Percentiles rank a stretch among this genome's conserved stretches.
Evolutionary conservation across 345 rosid species (phyloP).

Genomic region (Triadica sebifera): DNA sequence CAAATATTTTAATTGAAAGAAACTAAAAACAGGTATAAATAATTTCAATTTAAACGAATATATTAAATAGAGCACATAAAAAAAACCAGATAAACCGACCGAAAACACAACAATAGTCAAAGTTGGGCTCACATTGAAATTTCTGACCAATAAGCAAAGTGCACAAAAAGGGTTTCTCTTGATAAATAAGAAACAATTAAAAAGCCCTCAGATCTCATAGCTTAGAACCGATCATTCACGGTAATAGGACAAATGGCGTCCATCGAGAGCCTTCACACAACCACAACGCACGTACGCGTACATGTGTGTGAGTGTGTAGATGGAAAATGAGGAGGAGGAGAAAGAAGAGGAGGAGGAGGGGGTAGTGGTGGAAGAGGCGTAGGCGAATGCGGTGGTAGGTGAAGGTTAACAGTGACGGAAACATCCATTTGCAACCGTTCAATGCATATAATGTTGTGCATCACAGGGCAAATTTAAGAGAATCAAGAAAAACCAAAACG

Average conservation of each 20-base stretch:
- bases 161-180: background rate
- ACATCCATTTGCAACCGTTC: slow-evolving; percentile 28
- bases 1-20: too few species aligned
- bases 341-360: background rate
- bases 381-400: background rate
- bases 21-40: too few species aligned
- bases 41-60: too few species aligned
- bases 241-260: slow-evolving; percentile 23
- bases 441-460: slow-evolving; percentile 12
- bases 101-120: too few species aligned
- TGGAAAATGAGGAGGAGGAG: background rate
- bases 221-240: slow-evolving; percentile 40
- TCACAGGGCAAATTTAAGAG: slow-evolving; percentile 15
- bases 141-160: background rate
- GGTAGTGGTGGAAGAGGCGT: background rate
- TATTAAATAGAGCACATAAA: too few species aligned
- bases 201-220: slow-evolving; percentile 41
- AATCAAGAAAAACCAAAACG: background rate
- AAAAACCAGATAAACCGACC: too few species aligned
- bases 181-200: background rate
- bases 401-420: slow-evolving; percentile 18
- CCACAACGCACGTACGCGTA: background rate
- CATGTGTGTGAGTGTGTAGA: background rate
- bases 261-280: slow-evolving; percentile 34
- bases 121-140: too few species aligned